Conservation (phyloP, 176 grass and related monocot species). For the Ananas comosus region DNA sequence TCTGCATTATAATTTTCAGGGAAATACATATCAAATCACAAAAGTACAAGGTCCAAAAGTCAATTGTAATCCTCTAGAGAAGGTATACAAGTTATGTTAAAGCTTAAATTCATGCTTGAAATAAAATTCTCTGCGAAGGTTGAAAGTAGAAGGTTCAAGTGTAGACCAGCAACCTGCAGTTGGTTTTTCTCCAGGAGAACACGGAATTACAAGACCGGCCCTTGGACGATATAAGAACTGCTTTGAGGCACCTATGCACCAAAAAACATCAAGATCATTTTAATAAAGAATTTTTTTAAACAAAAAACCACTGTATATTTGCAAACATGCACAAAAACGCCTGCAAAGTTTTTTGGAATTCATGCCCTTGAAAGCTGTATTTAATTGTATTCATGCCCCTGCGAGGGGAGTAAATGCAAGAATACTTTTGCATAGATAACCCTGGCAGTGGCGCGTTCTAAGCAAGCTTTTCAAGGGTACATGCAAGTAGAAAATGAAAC, state of each 20-base stretch:
- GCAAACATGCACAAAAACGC: no score
- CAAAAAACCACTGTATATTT: no score
- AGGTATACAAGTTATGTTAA: neutral
- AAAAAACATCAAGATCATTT: neutral
- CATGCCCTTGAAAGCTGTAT: no score
- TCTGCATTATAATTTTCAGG: slow-evolving; percentile 37
- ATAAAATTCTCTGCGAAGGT: slow-evolving; percentile 82
- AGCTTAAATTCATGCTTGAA: slow-evolving; percentile 42
- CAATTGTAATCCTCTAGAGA: neutral
- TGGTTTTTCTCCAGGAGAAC: slow-evolving; percentile 37
- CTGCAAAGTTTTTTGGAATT: no score
- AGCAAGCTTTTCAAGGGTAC: no score
- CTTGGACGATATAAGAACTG: slow-evolving; percentile 63
- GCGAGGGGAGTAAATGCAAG: no score
- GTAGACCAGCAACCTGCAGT: slow-evolving; percentile 52
- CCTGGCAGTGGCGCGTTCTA: no score
- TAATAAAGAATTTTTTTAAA: neutral
- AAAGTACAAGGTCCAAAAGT: no score
- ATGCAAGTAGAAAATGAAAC: no score
- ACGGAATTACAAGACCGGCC: slow-evolving; percentile 51
- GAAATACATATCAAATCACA: slow-evolving; percentile 1
- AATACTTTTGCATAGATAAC: no score
- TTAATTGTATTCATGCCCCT: no score
- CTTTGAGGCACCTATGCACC: slow-evolving; percentile 58
- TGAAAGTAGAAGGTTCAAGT: slow-evolving; percentile 78